Evolutionary conservation across 352 stramenopile species (phyloP), one percentile per base, ranked within the genome.

Genomic region (Pseudoperonospora humuli): DNA sequence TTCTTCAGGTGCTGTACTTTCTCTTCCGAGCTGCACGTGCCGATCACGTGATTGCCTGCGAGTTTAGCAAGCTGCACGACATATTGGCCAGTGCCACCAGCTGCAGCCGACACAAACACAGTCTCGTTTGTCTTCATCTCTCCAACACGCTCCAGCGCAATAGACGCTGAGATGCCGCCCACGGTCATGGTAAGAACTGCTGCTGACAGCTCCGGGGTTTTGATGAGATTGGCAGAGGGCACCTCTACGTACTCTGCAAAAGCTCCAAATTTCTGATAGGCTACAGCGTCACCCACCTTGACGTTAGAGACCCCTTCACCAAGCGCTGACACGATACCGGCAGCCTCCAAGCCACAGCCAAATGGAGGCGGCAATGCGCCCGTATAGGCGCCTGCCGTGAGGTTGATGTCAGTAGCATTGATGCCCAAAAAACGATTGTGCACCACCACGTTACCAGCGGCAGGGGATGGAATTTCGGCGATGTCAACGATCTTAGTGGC

Each of bases 351-450:
- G 11, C 69, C 69, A 14, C 67, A 77, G 15, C 58, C 64, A 38
- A 82, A 82, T 10, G 70, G 70, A 21, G 64, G 64, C 3, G 55
- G 41, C 5, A 60, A 43, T 5, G 45, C 13, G 11, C 47, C 24
- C 15, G 47, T 43, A 57, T 75, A 78, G 4, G 35, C 45, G 17
- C 62, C 70, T 28, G 53, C 61, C 2, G 67, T 75, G 3, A 76
- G 11, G 50, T 70, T 76, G 40, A 82, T 59, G 41, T 78, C 64
- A 15, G 64, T 70, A 41, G 61, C 67, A 29, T 78, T 78, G 45
- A 78, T 70, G 10, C 66, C 66, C 23, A 77, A 34, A 39, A 57
- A 69, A 36, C 62, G 37, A 19, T 67, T 61, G 24, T 53, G 69
- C 9, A 57, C 61, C 1, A 53, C 46, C 6, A 61, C 52, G 23